Conservation (phyloP, 2,329 filamentous ascomycete species). For the Aspergillus niger region DNA sequence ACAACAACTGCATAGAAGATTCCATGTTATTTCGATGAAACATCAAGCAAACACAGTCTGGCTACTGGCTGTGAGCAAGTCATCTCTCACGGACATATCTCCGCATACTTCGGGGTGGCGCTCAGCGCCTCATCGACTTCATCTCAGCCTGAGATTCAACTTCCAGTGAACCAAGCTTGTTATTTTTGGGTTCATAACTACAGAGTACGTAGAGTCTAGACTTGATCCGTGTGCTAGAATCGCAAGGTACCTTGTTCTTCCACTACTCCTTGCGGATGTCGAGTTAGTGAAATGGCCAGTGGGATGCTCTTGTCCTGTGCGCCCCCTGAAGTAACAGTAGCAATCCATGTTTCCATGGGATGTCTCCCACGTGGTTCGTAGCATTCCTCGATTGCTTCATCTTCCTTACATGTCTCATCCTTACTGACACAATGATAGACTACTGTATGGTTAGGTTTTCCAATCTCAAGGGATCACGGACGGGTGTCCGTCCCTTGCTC, state of each 20-base stretch:
- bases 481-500: background rate
- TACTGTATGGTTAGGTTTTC: background rate
- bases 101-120: background rate
- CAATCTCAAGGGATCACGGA: background rate
- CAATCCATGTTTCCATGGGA: background rate
- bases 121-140: background rate
- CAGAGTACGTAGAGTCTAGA: background rate
- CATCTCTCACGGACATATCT: background rate
- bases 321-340: background rate
- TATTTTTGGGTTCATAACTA: background rate
- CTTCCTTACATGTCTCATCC: background rate
- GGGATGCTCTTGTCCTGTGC: background rate
- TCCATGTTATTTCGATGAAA: too few species aligned
- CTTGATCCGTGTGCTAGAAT: background rate
- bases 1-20: too few species aligned
- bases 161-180: background rate
- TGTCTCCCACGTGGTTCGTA: conserved; percentile 4
- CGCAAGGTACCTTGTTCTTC: background rate
- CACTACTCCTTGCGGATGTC: background rate
- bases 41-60: too few species aligned
- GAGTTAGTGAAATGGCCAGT: background rate
- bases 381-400: background rate
- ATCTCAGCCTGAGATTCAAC: background rate
- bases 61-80: too few species aligned
- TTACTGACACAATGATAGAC: background rate